phyloP scores from a whole-genome alignment of 257 asterid genomes.

The Lantana camara region DNA sequence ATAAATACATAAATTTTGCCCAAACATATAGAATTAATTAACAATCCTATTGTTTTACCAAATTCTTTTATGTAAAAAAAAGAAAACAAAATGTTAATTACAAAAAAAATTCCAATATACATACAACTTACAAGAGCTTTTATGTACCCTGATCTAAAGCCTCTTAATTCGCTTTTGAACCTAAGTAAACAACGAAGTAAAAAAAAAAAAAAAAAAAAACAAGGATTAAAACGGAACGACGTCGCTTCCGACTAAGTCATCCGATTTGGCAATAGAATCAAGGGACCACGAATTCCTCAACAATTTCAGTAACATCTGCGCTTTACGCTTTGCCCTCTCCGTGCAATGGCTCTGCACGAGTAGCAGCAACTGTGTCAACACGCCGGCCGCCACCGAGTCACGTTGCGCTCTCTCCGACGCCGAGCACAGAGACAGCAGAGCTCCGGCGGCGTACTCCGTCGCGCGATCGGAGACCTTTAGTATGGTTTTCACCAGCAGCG shows the following conservation, averaged over 20 bases:
- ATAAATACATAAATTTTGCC: neutral
- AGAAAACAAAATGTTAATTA: conserved; percentile 15
- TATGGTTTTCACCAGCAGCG: conserved; percentile 51
- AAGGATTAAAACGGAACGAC: conserved; percentile 46
- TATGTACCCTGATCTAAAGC: conserved; percentile 29
- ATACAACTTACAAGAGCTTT: conserved; percentile 3
- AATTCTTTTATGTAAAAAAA: neutral
- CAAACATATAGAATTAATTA: neutral
- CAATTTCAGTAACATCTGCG: conserved; percentile 61
- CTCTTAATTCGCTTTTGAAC: conserved; percentile 5
- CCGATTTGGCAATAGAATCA: conserved; percentile 47
- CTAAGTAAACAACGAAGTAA: neutral
- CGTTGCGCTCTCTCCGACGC: conserved; percentile 33
- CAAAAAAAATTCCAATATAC: neutral
- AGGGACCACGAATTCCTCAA: conserved; percentile 62
- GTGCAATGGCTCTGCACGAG: conserved; percentile 40
- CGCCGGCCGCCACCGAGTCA: conserved; percentile 44
- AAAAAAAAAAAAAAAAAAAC: neutral
- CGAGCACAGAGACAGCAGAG: conserved; percentile 36
- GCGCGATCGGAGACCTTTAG: conserved; percentile 60
- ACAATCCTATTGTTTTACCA: neutral
- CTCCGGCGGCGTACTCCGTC: conserved; percentile 45
- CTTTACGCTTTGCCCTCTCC: conserved; percentile 65
- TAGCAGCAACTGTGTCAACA: conserved; percentile 34
- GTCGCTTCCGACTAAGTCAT: conserved; percentile 52